Evolutionary conservation across 192 early-diverging fungal species (phyloP), one percentile per base, ranked within the genome.

Genomic region (Dimargaris cristalligena): DNA sequence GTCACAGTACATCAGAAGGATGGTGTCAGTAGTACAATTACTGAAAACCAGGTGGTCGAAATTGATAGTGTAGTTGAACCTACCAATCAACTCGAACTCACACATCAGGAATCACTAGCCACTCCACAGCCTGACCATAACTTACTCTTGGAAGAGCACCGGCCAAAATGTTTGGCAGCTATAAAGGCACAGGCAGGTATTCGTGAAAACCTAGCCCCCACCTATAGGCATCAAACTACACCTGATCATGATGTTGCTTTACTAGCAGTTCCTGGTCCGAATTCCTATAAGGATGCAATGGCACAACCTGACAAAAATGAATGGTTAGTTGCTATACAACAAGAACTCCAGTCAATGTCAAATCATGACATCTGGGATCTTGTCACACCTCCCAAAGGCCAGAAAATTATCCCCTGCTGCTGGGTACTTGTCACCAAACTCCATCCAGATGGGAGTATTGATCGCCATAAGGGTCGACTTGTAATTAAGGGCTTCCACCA

Each of bases 341-440:
- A 3, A 22, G 46, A 47, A 6, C 6, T 47, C 2, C 20, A 6
- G 41, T 50, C 60, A 34, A 61, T 61, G 33, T 20, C 28, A 2
- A 34, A 61, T 25, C 48, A 61, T 28, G 34, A 61, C 30, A 49
- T 51, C 13, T 51, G 46, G 14, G 46, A 50, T n/a, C n/a, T 61
- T 33, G 49, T 61, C 33, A n/a, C 47, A n/a, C 1, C n/a, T 3
- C 46, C 46, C 6, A 47, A 47, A 47, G 31, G 48, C 47, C 31
- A 38, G 16, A 28, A 13, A 2, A 34, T 46, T 1, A 38, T 63
- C 46, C 41, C 51, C 41, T 55, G 44, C 20, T 33, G 52, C 30
- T 62, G 65, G 56, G 60, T 62, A 11, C 44, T 66, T 61, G 65
- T 66, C 16, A 62, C 32, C 3, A 66, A 66, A 34, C 65, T 38